Conservation (phyloP, 2,329 filamentous ascomycete genomes). For the Chrysoporthe deuterocubensis region DNA sequence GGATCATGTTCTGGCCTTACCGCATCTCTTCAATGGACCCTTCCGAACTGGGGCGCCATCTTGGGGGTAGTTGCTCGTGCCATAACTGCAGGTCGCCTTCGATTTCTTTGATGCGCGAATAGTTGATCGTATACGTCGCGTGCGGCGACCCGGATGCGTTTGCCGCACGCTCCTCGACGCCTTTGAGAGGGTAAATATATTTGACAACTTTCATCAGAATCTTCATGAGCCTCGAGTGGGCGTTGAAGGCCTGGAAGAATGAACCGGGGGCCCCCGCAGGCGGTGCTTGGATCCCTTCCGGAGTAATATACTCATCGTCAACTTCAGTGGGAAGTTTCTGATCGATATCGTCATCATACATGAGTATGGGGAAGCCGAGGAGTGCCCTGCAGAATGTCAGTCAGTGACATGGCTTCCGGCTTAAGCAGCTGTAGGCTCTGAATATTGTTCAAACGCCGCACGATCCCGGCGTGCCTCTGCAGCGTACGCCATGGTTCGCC, state of each 20-base stretch:
- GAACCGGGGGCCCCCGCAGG: conserved; percentile 58
- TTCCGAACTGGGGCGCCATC: conserved; percentile 79
- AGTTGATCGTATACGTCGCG: conserved; percentile 66
- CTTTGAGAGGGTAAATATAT: conserved; percentile 68
- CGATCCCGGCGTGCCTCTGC: too few species aligned
- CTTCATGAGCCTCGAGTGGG: conserved; percentile 65
- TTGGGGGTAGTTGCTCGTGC: conserved; percentile 71
- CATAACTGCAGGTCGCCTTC: conserved; percentile 67
- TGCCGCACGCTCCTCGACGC: conserved; percentile 49
- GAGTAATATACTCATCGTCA: conserved; percentile 70
- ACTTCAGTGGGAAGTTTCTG: conserved; percentile 67
- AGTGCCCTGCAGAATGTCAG: conserved; percentile 46
- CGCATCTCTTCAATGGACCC: conserved; percentile 74
- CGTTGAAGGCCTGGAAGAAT: conserved; percentile 68
- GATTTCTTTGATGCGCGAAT: conserved; percentile 65
- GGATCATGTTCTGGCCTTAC: conserved; percentile 53
- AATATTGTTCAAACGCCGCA: background rate
- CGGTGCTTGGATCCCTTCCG: conserved; percentile 57
- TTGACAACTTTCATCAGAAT: conserved; percentile 69
- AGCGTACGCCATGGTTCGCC: background rate
- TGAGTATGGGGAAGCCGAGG: conserved; percentile 67
- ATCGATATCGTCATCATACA: conserved; percentile 68
- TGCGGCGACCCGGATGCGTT: conserved; percentile 44
- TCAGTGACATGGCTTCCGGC: background rate
- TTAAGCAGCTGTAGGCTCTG: background rate